Evolutionary conservation across 1,284 basidiomycete species (phyloP), one percentile per base, ranked within the genome.

Genomic region (Ceratobasidium sp.): DNA sequence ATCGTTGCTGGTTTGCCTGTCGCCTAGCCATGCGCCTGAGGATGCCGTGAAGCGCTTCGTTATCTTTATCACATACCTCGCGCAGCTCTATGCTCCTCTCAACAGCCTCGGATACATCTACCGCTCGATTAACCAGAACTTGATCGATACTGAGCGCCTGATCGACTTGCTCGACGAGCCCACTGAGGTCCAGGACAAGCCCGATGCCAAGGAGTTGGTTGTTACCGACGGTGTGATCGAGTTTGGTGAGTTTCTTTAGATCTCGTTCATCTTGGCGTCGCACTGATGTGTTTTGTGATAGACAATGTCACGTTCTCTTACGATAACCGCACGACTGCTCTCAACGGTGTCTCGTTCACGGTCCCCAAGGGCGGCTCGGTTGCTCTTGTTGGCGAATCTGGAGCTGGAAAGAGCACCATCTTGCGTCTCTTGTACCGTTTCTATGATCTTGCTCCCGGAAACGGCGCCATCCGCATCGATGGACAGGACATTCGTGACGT

Each of bases 401-500:
- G 92, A 4, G 84, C 91, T 14, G 91, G 93, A 47, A 95, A 95
- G 80, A 92, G 90, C 8, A 94, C 94, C 0, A 87, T 96, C 69
- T 82, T 95, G 70, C 89, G 93, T 18, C 85, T 95, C 57, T 84
- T 98, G 16, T 97, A 94, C 80, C 87, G 95, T 55, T 95, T 98
- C 83, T 96, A 97, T 80, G 95, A 97, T 78, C 85, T 95, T 23
- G 85, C 86, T 38, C 86, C 87, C 70, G 92, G 92, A 41, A 85
- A 90, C 75, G 91, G 91, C 18, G 84, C 89, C 38, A 92, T 93
- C 76, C 80, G 88, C 62, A 89, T 96, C 75, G 94, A 97, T 78
- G 93, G 92, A 1, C 87, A 91, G 78, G 93, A 97, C 78, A 91
- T 98, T 73, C 87, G 91, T 43, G 89, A 94, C 76, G 87, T 97